Evolutionary conservation across 2,329 filamentous ascomycete species (phyloP), one percentile per base, ranked within the genome.

Genomic region (Coniochaeta pulveracea): DNA sequence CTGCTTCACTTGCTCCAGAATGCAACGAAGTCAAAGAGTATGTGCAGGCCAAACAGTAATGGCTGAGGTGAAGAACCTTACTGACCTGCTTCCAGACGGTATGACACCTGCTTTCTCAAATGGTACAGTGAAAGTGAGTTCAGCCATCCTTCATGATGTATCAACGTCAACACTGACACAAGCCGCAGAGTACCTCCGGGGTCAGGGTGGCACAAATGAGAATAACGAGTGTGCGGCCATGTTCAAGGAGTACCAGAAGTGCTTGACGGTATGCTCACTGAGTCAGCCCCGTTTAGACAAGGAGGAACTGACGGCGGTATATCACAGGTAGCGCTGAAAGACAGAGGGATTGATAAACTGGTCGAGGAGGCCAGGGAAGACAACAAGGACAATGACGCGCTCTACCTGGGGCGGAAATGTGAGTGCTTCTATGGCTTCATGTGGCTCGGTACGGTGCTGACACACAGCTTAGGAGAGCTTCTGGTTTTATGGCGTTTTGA

Each of bases 1-100:
- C 91, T 37, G 85, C 89, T 37, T 98, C 91, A 33, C 70, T 98
- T 46, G 88, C 89, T 32, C 82, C 88, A 15, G 86, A 95, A 58
- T 96, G 89, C 56, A 95, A 95, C 47, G 81, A 93, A 51, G 74
- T 89, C 44, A 96, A 96, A 63, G 89, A 95, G 89, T 95, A 61
- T 49, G 77, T 55, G 5, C 33, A 18, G 18, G 16, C 19, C 8
- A 12, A 5, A 12, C 5, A 12, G 7, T 4, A 17, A 15, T 4
- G 16, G 4, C 18, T 36, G 4, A 34, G 21, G 21, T 23, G 21
- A 23, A 8, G 21, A 8, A 23, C 21, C 8, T 23, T 23, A 23
- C 28, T 31, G 28, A 31, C 17, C 12, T 26, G 32, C 26, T 26
- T 10, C 3, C 40, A 95, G 88, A 55, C 84, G 80, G 47, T 98